Evolutionary conservation across 768 basidiomycete species (phyloP).

Genomic region (Podaxis mareebaensis): DNA sequence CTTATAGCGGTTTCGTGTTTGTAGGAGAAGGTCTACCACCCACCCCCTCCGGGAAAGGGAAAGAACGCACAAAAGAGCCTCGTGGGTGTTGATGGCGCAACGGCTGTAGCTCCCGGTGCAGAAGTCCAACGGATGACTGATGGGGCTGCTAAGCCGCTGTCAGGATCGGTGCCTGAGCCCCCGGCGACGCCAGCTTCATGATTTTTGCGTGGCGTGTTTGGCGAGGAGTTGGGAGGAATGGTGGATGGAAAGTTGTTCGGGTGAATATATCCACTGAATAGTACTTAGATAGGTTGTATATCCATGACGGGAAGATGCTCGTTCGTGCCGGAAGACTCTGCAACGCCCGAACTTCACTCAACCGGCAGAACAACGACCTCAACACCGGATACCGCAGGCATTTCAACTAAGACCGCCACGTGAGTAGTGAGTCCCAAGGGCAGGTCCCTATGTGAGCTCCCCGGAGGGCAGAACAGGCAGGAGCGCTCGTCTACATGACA

Average conservation of each 20-base stretch:
- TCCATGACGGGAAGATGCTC: no score
- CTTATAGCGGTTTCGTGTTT: conserved; percentile 1
- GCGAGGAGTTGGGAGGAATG: neutral
- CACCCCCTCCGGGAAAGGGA: conserved; percentile 80
- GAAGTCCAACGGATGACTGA: conserved; percentile 20
- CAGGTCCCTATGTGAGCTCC: no score
- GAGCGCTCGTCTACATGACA: no score
- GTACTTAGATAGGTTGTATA: neutral
- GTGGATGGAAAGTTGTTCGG: neutral
- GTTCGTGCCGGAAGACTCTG: no score
- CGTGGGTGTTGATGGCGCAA: conserved; percentile 14
- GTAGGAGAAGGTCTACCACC: conserved; percentile 81
- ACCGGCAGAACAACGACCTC: no score
- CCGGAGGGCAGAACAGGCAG: no score
- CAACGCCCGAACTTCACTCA: no score
- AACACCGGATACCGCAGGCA: no score
- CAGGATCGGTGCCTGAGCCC: neutral
- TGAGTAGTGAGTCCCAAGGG: no score
- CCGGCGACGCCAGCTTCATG: neutral
- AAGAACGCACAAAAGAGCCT: conserved; percentile 45
- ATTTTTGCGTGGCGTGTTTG: neutral
- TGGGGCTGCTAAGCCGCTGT: conserved; percentile 19
- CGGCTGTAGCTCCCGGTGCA: conserved; percentile 4
- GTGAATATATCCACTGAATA: neutral
- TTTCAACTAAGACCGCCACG: no score